phyloP scores from a whole-genome alignment of 2,329 filamentous ascomycete genomes.

The Fusarium anthophilum region DNA sequence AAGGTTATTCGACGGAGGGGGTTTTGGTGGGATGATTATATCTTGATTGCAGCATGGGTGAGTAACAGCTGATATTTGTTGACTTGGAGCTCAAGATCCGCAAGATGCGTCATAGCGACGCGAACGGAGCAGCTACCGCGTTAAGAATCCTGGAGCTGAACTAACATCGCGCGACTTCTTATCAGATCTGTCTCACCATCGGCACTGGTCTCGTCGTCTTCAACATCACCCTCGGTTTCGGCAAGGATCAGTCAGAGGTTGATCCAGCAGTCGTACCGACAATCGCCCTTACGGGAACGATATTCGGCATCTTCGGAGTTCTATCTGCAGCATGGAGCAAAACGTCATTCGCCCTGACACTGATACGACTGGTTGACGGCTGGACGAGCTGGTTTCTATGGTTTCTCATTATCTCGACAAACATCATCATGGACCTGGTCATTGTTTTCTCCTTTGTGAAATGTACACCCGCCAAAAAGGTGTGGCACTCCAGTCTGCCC shows the following conservation, averaged over 20 bases:
- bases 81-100: rapidly evolving
- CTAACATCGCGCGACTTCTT: rapidly evolving
- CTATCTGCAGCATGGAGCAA: not conserved
- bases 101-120: not conserved
- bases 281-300: not conserved
- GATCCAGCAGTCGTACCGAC: not conserved
- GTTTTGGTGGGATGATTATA: conserved; percentile 6
- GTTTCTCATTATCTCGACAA: not conserved
- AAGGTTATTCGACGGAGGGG: not conserved
- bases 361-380: not conserved
- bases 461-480: not conserved
- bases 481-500: not conserved
- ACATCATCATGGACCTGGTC: not conserved
- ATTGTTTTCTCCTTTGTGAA: not conserved
- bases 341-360: not conserved
- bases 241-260: not conserved
- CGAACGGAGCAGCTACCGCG: rapidly evolving
- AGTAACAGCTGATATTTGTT: not conserved
- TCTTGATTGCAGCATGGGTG: conserved; percentile 2
- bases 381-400: conserved; percentile 1
- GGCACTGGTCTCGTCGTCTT: not conserved
- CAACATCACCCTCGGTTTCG: not conserved
- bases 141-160: rapidly evolving
- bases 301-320: not conserved
- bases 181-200: not conserved